Evolutionary conservation across 1,139 yeast species (phyloP), one percentile per base, ranked within the genome.

Genomic region (Zygosaccharomyces sapae): DNA sequence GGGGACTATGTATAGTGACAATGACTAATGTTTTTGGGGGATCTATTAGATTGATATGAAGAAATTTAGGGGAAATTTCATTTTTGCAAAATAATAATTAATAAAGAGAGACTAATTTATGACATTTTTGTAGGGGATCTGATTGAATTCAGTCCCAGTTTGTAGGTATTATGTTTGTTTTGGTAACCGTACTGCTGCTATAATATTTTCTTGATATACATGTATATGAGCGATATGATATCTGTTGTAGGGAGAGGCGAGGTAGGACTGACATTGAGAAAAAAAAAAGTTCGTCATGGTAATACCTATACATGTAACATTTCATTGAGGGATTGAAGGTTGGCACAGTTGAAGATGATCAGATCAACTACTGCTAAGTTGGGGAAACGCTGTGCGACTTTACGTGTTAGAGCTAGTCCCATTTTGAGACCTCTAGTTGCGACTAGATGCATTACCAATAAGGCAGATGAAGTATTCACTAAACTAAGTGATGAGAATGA

Each of bases 401-500:
- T 33, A 29, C 25, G 35, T 19, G 6, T 12, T 3, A 29, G 33
- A n/a, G 38, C 24, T 13, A 35, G 33, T 8, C 34, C 45, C 10
- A 19, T 44, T 9, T 27, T 48, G 35, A 43, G 24, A 10, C 34
- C 36, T 8, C 39, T 45, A n/a, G 33, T 29, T 29, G 27, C 43
- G 5, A 38, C 39, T 6, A 58, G 64, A 43, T 43, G 22, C 10
- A 51, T 61, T n/a, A 52, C 59, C 13, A 49, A 40, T 36, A 54
- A 56, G 37, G 67, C 71, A 33, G 61, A 66, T 9, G 58, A 60
- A 45, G 63, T 61, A 4, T 67, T 63, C 54, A 82, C 88, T 49
- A 74, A 74, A 52, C 63, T 83, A 37, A 69, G 77, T 33, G 86
- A 84, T 57, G 76, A 79, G 48, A 69, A 74, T 43, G 89, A 84